A percentile compares a stretch with the other conserved stretches of the same genome.
phyloP scores from a whole-genome alignment of 495 filamentous ascomycete species.

The Daldinia decipiens region DNA sequence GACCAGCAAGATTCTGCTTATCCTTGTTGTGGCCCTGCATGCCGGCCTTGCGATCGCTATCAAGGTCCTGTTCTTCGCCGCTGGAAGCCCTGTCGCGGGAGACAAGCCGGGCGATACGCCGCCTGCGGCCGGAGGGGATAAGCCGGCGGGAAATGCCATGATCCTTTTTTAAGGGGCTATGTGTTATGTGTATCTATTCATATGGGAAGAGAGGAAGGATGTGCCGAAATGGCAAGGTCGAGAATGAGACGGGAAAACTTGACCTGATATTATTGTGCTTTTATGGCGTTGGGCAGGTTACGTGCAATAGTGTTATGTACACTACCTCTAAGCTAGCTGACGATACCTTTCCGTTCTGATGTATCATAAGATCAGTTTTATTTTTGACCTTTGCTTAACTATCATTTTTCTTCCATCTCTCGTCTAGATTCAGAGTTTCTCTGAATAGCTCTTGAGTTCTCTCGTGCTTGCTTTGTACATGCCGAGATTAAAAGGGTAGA shows the following conservation, averaged over 20 bases:
- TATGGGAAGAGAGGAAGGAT: constrained; percentile 2
- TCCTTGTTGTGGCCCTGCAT: constrained; percentile 85
- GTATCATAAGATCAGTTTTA: constrained; percentile 15
- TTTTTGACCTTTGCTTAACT: constrained; percentile 15
- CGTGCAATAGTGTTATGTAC: constrained; percentile 34
- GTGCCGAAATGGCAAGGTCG: not conserved
- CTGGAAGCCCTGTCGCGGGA: constrained; percentile 70
- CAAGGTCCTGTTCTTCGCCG: constrained; percentile 95
- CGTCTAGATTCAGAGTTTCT: not conserved
- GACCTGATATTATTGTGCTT: constrained; percentile 10
- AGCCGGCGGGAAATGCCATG: constrained; percentile 22
- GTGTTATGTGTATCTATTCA: not conserved
- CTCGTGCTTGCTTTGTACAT: not conserved
- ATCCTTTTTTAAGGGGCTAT: constrained; percentile 35
- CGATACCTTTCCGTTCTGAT: constrained; percentile 37
- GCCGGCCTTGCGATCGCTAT: constrained; percentile 89
- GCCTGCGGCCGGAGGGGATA: constrained; percentile 34
- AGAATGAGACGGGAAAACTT: constrained; percentile 3
- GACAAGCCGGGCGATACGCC: constrained; percentile 47
- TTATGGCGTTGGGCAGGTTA: constrained; percentile 33
- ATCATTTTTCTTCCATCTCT: not conserved
- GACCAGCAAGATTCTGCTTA: constrained; percentile 86
- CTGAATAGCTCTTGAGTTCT: not conserved
- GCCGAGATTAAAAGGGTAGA: not conserved
- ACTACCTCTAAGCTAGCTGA: constrained; percentile 19